Conservation (phyloP, 2,329 filamentous ascomycete genomes). For the Zarea fungicola region DNA sequence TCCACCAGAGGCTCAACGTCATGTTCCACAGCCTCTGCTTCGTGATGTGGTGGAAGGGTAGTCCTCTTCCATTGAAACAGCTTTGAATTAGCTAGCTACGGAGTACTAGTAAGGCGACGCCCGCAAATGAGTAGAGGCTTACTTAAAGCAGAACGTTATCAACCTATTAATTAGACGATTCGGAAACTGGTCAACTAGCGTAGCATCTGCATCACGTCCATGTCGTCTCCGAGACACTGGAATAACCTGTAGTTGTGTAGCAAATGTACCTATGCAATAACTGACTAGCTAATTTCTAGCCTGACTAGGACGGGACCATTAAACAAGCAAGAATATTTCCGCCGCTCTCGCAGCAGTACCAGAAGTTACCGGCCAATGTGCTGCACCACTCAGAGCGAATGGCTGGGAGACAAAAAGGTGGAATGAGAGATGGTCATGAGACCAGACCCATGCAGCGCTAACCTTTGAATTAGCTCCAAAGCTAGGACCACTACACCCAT, state of each 20-base stretch:
- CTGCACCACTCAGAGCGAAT: constrained; percentile 10
- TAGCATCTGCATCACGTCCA: no score
- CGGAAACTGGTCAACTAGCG: no score
- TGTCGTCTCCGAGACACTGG: no score
- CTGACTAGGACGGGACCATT: constrained; percentile 6
- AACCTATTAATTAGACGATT: no score
- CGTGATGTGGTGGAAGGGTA: constrained; percentile 1
- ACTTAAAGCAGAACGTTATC: no score
- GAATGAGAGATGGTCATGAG: constrained; percentile 26
- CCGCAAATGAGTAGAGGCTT: no score
- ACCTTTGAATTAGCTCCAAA: constrained; percentile 13
- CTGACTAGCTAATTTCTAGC: neutral
- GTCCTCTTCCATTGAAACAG: neutral
- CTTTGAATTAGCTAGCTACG: no score
- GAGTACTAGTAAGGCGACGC: no score
- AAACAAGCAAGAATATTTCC: constrained; percentile 3
- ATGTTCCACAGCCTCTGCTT: constrained; percentile 9
- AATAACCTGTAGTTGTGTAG: no score
- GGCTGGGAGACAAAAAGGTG: constrained; percentile 13
- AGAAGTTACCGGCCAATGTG: constrained; percentile 3
- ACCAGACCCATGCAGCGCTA: constrained; percentile 26
- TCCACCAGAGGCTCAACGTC: constrained; percentile 13
- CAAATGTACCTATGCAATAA: no score
- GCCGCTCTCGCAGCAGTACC: constrained; percentile 7
- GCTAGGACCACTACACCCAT: constrained; percentile 10